Evolutionary conservation across 2,329 filamentous ascomycete species (phyloP).

Genomic region (Macrophomina phaseolina): DNA sequence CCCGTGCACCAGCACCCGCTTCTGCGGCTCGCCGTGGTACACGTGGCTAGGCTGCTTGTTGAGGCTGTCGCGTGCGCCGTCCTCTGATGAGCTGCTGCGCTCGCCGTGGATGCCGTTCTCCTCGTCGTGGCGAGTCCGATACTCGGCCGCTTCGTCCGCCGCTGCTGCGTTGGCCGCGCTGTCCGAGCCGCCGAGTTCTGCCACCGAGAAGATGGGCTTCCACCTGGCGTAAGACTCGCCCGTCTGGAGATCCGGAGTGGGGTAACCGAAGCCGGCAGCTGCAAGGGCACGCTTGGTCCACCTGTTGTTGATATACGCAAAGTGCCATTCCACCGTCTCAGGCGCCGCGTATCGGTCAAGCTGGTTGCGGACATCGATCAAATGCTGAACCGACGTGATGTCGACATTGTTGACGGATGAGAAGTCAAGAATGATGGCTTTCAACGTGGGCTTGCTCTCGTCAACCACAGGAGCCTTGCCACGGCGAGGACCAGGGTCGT

Average conservation of each 20-base stretch:
- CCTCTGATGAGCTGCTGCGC: slow-evolving; percentile 12
- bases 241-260: slow-evolving; percentile 59
- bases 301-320: slow-evolving; percentile 89
- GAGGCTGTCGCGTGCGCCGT: slow-evolving; percentile 30
- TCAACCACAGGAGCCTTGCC: slow-evolving; percentile 55
- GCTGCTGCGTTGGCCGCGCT: slow-evolving; percentile 75
- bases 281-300: slow-evolving; percentile 93
- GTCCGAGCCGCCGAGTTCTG: slow-evolving; percentile 76
- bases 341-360: slow-evolving; percentile 84
- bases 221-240: slow-evolving; percentile 69
- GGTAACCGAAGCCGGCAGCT: slow-evolving; percentile 87
- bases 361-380: slow-evolving; percentile 95
- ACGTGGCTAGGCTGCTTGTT: slow-evolving; percentile 40
- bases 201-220: slow-evolving; percentile 95
- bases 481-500: slow-evolving; percentile 79
- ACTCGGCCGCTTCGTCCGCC: slow-evolving; percentile 43
- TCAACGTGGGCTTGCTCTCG: slow-evolving; percentile 70
- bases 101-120: slow-evolving; percentile 24
- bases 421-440: slow-evolving; percentile 93
- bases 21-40: slow-evolving; percentile 31
- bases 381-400: slow-evolving; percentile 86
- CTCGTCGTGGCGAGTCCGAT: slow-evolving; percentile 23
- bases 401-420: slow-evolving; percentile 93
- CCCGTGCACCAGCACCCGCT: slow-evolving; percentile 73
- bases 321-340: slow-evolving; percentile 89